These are phyloP conservation scores for Isatis tinctoria DNA, from an alignment of 345 rosid genomes.

Conservation along the genomic window DNA sequence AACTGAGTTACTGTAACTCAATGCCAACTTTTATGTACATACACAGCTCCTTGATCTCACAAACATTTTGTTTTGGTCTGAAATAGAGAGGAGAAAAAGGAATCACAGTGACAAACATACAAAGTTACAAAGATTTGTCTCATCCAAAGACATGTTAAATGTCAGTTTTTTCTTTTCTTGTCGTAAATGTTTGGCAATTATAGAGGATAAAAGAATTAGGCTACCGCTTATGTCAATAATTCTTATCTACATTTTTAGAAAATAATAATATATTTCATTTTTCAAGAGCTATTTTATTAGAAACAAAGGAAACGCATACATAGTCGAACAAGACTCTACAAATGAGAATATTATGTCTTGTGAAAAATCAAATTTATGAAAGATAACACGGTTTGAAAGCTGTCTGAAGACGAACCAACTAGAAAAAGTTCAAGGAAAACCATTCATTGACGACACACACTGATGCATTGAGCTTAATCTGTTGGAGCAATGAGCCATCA, in stretches of 20 bases:
- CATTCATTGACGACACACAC: constrained; percentile 18
- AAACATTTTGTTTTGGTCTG: not conserved
- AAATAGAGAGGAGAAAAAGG: constrained; percentile 5
- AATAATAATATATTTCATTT: not conserved
- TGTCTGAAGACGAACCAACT: not conserved
- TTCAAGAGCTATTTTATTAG: not conserved
- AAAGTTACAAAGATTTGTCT: constrained; percentile 8
- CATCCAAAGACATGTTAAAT: not conserved
- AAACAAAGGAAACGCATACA: not conserved
- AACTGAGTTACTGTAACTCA: not conserved
- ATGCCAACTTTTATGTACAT: constrained; percentile 12
- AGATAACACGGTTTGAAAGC: not conserved
- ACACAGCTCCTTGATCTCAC: constrained; percentile 5
- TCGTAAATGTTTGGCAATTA: not conserved
- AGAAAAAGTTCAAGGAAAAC: not conserved
- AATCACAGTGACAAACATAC: not conserved
- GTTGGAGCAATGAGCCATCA: constrained; percentile 6
- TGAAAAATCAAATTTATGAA: not conserved
- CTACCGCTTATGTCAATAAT: too few relatives aligned
- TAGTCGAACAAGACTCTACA: not conserved
- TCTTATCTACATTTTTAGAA: not conserved
- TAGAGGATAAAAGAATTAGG: not conserved
- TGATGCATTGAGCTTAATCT: not conserved
- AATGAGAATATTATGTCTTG: not conserved
- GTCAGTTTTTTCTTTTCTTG: not conserved